Evolutionary conservation across 768 basidiomycete species (phyloP).

Genomic region (Tylopilus felleus): DNA sequence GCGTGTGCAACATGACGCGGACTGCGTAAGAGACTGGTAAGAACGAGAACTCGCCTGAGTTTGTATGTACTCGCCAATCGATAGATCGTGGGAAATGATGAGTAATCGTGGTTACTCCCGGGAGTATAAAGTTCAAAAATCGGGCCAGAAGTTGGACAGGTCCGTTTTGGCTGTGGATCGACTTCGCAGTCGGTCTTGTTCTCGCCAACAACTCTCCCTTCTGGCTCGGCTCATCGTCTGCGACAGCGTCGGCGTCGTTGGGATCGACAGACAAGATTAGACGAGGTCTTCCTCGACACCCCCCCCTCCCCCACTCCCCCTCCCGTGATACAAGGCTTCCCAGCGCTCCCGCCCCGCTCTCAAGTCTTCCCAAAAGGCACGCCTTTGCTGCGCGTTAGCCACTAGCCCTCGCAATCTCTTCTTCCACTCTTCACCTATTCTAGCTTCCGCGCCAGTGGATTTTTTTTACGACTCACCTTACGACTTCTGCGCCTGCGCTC

Average conservation of each 20-base stretch:
- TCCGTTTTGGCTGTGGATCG: constrained; percentile 43
- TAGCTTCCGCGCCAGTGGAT: constrained; percentile 20
- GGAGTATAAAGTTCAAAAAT: constrained; percentile 30
- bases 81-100: constrained; percentile 22
- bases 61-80: too few species aligned
- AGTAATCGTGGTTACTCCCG: constrained; percentile 18
- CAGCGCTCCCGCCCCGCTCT: constrained; percentile 5
- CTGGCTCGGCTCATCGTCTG: constrained; percentile 32
- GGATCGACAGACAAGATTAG: constrained; percentile 32
- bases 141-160: constrained; percentile 11
- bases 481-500: constrained; percentile 48
- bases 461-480: constrained; percentile 67
- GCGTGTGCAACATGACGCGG: constrained; percentile 7
- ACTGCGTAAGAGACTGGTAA: constrained; percentile 7
- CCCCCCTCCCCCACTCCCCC: constrained; percentile 22
- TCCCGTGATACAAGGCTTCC: constrained; percentile 20
- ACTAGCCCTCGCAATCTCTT: constrained; percentile 31
- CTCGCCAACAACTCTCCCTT: constrained; percentile 34
- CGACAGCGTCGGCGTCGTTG: constrained; percentile 45
- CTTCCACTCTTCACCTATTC: constrained; percentile 29
- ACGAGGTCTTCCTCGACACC: constrained; percentile 27
- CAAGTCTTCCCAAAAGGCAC: constrained; percentile 67
- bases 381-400: constrained; percentile 94
- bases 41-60: background rate
- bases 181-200: constrained; percentile 44